These are phyloP conservation scores for Cryptococcus hybrid DNA, from an alignment of 1,284 basidiomycete species.

Conservation along the genomic window DNA sequence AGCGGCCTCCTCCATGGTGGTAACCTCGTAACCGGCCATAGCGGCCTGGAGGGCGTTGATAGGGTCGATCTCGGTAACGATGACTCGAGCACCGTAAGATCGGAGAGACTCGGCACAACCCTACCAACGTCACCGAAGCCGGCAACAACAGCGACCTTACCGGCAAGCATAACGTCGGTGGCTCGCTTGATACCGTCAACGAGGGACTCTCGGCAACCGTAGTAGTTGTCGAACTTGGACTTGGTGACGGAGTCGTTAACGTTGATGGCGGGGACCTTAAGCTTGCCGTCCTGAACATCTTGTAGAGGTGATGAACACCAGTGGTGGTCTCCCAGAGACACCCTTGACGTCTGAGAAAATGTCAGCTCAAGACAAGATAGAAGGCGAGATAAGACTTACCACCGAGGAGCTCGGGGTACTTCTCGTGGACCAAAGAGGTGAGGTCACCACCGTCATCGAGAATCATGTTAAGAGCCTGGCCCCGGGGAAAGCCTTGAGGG, in stretches of 20 bases:
- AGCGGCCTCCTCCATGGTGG: constrained; percentile 97
- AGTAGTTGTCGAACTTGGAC: constrained; percentile 89
- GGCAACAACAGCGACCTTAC: constrained; percentile 98
- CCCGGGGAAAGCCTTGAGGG: constrained; percentile 67
- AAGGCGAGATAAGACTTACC: constrained; percentile 53
- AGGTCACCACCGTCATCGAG: constrained; percentile 99
- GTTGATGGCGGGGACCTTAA: constrained; percentile 99
- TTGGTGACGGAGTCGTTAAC: constrained; percentile 99
- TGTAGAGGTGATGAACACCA: constrained; percentile 99
- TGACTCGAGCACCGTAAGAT: constrained; percentile 93
- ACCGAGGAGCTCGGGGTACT: constrained; percentile 83
- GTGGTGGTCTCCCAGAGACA: constrained; percentile 98
- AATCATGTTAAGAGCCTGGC: constrained; percentile 95
- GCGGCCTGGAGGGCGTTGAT: constrained; percentile 99
- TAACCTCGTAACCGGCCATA: constrained; percentile 99
- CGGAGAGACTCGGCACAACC: constrained; percentile 97
- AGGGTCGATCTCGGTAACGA: constrained; percentile 98
- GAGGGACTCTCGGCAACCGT: constrained; percentile 98
- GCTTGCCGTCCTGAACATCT: constrained; percentile 89
- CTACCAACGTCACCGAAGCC: constrained; percentile 99
- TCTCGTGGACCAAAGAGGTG: constrained; percentile 92
- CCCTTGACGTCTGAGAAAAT: constrained; percentile 69
- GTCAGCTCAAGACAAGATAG: not conserved
- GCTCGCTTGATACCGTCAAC: constrained; percentile 99
- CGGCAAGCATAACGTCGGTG: constrained; percentile 99